A percentile compares a stretch with the other conserved stretches of the same genome.
Conservation (phyloP, 2,329 filamentous ascomycete genomes). For the Colletotrichum viniferum region DNA sequence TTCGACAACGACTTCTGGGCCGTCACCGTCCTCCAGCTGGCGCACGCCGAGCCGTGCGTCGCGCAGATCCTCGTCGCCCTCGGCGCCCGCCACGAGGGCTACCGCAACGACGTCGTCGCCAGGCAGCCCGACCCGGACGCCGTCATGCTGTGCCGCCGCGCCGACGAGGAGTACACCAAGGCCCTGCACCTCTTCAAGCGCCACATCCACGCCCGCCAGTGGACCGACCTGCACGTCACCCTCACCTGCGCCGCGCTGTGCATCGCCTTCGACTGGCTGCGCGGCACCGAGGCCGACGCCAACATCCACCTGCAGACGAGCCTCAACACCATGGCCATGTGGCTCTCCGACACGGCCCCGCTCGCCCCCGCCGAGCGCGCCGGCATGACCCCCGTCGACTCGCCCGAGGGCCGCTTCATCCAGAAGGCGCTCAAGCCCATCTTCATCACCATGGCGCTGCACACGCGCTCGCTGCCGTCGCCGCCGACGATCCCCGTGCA, state of each 20-base stretch:
- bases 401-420: slow-evolving; percentile 1
- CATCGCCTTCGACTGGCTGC: slow-evolving; percentile 12
- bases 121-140: background rate
- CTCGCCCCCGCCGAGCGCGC: background rate
- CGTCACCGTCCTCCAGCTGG: background rate
- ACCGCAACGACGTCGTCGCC: background rate
- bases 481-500: background rate
- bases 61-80: slow-evolving; percentile 12
- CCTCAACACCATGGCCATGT: slow-evolving; percentile 6
- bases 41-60: background rate
- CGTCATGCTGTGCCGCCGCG: background rate
- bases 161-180: background rate
- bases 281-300: background rate
- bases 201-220: background rate
- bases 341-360: slow-evolving; percentile 4
- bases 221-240: slow-evolving; percentile 9
- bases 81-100: slow-evolving; percentile 5
- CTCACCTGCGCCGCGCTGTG: slow-evolving; percentile 8
- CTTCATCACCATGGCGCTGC: background rate
- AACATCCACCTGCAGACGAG: background rate
- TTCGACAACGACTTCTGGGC: slow-evolving; percentile 7
- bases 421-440: background rate
- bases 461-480: background rate
- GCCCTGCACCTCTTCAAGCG: background rate
- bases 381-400: background rate